A percentile compares a stretch with the other conserved stretches of the same genome.
These are phyloP conservation scores for Zarea fungicola DNA, from an alignment of 2,329 filamentous ascomycete genomes.

Conservation along the genomic window DNA sequence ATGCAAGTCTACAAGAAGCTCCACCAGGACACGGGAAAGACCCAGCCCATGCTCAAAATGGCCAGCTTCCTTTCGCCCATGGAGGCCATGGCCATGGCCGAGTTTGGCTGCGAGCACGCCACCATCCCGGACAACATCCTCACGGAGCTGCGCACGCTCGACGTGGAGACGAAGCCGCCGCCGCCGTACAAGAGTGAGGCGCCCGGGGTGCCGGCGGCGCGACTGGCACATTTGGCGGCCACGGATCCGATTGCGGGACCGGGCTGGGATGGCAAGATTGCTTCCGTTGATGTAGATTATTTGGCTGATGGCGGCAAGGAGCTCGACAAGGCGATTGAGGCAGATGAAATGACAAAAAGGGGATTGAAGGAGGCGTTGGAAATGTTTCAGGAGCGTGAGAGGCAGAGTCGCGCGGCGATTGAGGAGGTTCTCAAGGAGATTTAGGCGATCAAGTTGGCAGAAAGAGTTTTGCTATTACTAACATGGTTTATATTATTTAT, in stretches of 20 bases:
- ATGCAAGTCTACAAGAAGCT: conserved; percentile 41
- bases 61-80: conserved; percentile 39
- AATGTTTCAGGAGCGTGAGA: conserved; percentile 35
- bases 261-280: conserved; percentile 34
- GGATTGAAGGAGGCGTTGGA: conserved; percentile 34
- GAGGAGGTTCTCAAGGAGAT: conserved; percentile 22
- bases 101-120: conserved; percentile 41
- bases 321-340: conserved; percentile 37
- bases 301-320: conserved; percentile 38
- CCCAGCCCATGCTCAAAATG: conserved; percentile 43
- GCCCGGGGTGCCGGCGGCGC: conserved; percentile 28
- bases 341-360: conserved; percentile 32
- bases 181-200: conserved; percentile 21
- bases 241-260: conserved; percentile 35
- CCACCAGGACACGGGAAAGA: conserved; percentile 41
- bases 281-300: conserved; percentile 38
- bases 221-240: conserved; percentile 29
- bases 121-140: conserved; percentile 38
- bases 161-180: conserved; percentile 32
- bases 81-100: conserved; percentile 41
- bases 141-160: conserved; percentile 32
- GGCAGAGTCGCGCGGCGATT: conserved; percentile 32
- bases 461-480: too few species aligned
- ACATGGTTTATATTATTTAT: too few species aligned
- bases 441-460: not conserved